Conservation (phyloP, 2,329 filamentous ascomycete genomes). For the Colletotrichum euphorbiae region DNA sequence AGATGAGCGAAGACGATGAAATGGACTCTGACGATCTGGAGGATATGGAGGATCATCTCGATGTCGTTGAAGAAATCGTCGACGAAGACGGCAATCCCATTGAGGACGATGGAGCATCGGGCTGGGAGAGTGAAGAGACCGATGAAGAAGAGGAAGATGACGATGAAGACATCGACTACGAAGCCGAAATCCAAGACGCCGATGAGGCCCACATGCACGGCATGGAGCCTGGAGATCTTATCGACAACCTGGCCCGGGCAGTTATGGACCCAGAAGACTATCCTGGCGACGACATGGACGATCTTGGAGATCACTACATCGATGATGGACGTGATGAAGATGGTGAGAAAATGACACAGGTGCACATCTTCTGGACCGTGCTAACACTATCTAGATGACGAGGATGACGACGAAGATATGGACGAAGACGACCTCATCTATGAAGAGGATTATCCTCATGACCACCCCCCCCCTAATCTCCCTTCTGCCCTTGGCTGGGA, state of each 20-base stretch:
- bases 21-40: conserved; percentile 62
- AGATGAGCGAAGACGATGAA: conserved; percentile 64
- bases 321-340: conserved; percentile 71
- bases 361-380: background rate
- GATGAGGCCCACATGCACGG: conserved; percentile 61
- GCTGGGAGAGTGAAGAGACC: conserved; percentile 70
- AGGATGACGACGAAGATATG: conserved; percentile 57
- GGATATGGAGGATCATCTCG: conserved; percentile 63
- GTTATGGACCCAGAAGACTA: conserved; percentile 65
- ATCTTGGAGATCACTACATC: conserved; percentile 64
- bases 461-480: conserved; percentile 57
- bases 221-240: conserved; percentile 58
- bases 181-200: conserved; percentile 64
- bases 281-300: conserved; percentile 64
- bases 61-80: conserved; percentile 64
- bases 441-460: conserved; percentile 68
- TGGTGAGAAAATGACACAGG: conserved; percentile 50
- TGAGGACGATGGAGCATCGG: conserved; percentile 70
- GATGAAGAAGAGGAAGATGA: conserved; percentile 68
- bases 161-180: conserved; percentile 66
- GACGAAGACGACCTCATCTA: conserved; percentile 75
- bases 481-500: conserved; percentile 68
- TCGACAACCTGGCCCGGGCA: conserved; percentile 67
- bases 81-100: conserved; percentile 72
- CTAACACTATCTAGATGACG: conserved; percentile 54